Conservation (phyloP, 352 stramenopile genomes). For the Pythium insidiosum region DNA sequence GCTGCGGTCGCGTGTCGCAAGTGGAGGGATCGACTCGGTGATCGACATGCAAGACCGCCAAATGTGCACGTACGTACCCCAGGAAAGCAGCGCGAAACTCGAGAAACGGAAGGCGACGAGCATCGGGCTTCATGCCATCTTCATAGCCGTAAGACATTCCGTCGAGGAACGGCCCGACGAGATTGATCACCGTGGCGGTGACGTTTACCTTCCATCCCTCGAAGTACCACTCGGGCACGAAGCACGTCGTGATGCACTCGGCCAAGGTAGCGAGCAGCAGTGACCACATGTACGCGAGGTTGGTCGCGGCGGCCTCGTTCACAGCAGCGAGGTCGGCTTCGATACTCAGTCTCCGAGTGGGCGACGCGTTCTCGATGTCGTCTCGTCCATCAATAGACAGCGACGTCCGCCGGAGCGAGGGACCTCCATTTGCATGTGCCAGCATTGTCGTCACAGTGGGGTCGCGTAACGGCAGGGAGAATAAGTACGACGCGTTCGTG, state of each 20-base stretch:
- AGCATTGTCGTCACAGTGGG: no score
- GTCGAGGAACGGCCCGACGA: slow-evolving; percentile 69
- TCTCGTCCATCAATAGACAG: no score
- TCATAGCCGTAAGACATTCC: slow-evolving; percentile 58
- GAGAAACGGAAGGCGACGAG: slow-evolving; percentile 21
- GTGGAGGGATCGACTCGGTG: no score
- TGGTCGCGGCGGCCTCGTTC: slow-evolving; percentile 24
- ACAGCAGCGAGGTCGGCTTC: slow-evolving; percentile 13
- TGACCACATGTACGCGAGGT: slow-evolving; percentile 60
- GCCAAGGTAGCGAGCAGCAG: slow-evolving; percentile 55
- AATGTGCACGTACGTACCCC: slow-evolving; percentile 27
- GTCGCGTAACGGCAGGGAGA: no score
- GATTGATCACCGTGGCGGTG: slow-evolving; percentile 65
- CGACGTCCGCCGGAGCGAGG: no score
- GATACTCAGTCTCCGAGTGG: slow-evolving; percentile 1
- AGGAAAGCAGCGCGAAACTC: slow-evolving; percentile 75
- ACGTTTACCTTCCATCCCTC: slow-evolving; percentile 35
- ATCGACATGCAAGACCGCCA: neutral
- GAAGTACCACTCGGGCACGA: slow-evolving; percentile 43
- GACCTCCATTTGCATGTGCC: no score
- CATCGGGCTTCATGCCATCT: slow-evolving; percentile 21
- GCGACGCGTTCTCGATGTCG: no score
- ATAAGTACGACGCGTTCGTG: no score
- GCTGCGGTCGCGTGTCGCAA: no score
- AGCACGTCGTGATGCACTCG: slow-evolving; percentile 79